A percentile compares a stretch with the other conserved stretches of the same genome.
phyloP scores from a whole-genome alignment of 768 basidiomycete species.

The Cyathus striatus region DNA sequence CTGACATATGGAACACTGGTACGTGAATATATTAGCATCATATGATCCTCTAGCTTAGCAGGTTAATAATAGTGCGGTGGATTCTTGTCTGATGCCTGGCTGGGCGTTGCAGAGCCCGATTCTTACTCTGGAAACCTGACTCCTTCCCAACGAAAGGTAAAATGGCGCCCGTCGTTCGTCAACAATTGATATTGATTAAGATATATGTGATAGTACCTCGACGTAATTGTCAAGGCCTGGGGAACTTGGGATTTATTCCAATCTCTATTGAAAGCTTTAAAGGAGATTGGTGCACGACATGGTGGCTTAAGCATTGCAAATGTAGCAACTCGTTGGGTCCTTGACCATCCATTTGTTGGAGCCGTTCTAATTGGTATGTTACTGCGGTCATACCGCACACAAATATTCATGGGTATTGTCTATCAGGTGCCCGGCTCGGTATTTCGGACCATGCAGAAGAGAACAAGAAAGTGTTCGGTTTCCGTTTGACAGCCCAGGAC shows the following conservation, averaged over 20 bases:
- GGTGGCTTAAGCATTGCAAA: constrained; percentile 67
- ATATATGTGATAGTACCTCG: constrained; percentile 57
- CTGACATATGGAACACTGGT: constrained; percentile 82
- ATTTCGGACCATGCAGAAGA: constrained; percentile 70
- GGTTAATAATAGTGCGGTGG: constrained; percentile 67
- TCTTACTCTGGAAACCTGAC: constrained; percentile 62
- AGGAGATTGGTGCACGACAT: constrained; percentile 63
- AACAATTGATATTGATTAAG: constrained; percentile 1
- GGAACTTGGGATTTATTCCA: constrained; percentile 78
- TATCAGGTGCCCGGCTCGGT: constrained; percentile 64
- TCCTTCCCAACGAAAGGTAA: constrained; percentile 79
- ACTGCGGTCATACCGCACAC: constrained; percentile 5
- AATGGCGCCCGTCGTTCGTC: constrained; percentile 7
- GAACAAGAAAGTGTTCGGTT: constrained; percentile 58
- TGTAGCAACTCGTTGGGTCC: constrained; percentile 77
- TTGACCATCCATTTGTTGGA: constrained; percentile 73
- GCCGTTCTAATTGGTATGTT: constrained; percentile 73
- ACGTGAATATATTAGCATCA: constrained; percentile 16
- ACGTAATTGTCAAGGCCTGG: constrained; percentile 78
- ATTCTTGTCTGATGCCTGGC: constrained; percentile 75
- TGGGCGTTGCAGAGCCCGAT: constrained; percentile 64
- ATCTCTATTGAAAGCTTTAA: constrained; percentile 50
- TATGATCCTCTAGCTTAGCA: too few relatives aligned
- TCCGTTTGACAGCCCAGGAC: constrained; percentile 53
- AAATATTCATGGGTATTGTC: neutral